Conservation (phyloP, 345 rosid genomes). For the Trapa incisa region DNA sequence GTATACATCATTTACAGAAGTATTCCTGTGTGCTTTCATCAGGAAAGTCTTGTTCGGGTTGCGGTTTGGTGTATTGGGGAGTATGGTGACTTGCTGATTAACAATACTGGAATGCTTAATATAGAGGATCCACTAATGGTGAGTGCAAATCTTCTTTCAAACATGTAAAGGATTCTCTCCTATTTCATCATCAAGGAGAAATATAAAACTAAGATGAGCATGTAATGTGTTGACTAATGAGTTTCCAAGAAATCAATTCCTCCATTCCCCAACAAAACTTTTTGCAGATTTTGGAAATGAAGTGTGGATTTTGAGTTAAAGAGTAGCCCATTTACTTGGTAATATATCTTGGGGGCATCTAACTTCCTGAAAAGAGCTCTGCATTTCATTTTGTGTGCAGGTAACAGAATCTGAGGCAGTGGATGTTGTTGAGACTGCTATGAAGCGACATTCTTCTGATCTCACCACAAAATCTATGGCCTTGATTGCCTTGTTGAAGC, state of each 20-base stretch:
- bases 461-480: conserved; percentile 87
- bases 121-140: conserved; percentile 86
- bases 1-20: conserved; percentile 2
- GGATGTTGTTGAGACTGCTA: conserved; percentile 62
- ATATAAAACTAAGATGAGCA: neutral
- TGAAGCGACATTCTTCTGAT: conserved; percentile 59
- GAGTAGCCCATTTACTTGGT: neutral
- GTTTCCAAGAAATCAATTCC: neutral
- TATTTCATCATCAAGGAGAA: neutral
- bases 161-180: neutral
- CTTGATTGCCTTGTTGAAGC: conserved; percentile 71
- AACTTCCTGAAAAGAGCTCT: conserved; percentile 2
- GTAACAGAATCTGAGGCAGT: conserved; percentile 87
- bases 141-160: conserved; percentile 17
- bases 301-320: neutral
- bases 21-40: conserved; percentile 16
- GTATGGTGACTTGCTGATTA: conserved; percentile 90
- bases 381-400: conserved; percentile 33
- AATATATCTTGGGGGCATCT: neutral
- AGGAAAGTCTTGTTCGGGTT: conserved; percentile 93
- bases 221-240: neutral
- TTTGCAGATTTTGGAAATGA: neutral
- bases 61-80: conserved; percentile 99
- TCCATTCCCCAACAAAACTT: neutral
- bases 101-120: conserved; percentile 77